Evolutionary conservation across 441 rosid species (phyloP).

Genomic region (Pelargonium fulgidum): DNA sequence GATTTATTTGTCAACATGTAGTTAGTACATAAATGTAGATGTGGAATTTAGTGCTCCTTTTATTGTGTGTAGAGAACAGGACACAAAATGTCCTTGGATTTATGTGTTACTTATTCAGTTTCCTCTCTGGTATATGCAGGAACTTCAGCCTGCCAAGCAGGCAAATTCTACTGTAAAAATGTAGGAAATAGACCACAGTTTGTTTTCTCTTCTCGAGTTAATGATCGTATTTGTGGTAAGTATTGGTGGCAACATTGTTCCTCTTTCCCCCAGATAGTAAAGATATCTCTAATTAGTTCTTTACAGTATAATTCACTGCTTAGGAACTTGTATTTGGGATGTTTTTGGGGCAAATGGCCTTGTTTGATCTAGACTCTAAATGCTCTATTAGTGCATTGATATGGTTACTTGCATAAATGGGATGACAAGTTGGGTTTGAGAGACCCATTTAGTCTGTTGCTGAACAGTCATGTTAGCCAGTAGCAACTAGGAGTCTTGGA

Average conservation of each 20-base stretch:
- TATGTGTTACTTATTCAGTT: slow-evolving; percentile 13
- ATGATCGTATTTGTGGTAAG: slow-evolving; percentile 78
- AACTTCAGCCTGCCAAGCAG: slow-evolving; percentile 81
- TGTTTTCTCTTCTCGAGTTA: slow-evolving; percentile 65
- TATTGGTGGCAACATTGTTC: slow-evolving; percentile 3
- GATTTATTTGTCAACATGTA: too few relatives aligned
- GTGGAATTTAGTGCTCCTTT: not conserved
- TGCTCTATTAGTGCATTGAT: too few relatives aligned
- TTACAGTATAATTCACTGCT: too few relatives aligned
- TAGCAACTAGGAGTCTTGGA: not conserved
- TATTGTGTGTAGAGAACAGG: not conserved
- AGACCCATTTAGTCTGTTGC: too few relatives aligned
- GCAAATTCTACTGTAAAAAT: slow-evolving; percentile 76
- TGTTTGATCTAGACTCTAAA: not conserved
- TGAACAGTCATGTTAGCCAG: not conserved
- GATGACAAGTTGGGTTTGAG: too few relatives aligned
- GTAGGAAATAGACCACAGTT: slow-evolving; percentile 66
- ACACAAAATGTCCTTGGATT: not conserved
- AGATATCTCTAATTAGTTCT: not conserved
- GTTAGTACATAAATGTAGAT: not conserved
- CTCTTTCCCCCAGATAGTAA: not conserved
- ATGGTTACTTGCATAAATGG: too few relatives aligned
- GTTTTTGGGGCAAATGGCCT: not conserved
- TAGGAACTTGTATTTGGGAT: not conserved
- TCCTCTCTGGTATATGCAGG: slow-evolving; percentile 42